A percentile compares a stretch with the other conserved stretches of the same genome.
Evolutionary conservation across 345 rosid species (phyloP).

Genomic region (Eucalyptus victrix): DNA sequence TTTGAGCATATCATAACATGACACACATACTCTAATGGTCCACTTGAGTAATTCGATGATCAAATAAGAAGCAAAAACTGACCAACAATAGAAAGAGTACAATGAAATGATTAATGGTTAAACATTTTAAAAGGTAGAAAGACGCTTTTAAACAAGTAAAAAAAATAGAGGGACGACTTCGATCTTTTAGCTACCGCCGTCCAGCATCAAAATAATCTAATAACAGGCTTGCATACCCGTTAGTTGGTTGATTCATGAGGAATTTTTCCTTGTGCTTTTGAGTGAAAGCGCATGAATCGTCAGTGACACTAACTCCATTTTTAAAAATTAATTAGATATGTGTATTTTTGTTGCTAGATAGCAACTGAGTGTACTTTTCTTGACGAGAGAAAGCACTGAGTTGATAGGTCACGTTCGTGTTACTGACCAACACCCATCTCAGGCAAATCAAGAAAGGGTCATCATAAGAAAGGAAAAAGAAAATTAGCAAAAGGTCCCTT

Average conservation of each 20-base stretch:
- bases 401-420: neutral
- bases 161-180: neutral
- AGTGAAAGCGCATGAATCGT: neutral
- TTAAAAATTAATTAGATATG: neutral
- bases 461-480: neutral
- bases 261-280: too few species aligned
- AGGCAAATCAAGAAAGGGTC: neutral
- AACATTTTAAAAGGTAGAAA: neutral
- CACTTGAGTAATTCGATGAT: neutral
- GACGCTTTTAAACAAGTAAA: neutral
- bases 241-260: too few species aligned
- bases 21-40: neutral
- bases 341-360: neutral
- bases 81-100: neutral
- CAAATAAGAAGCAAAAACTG: neutral
- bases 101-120: neutral
- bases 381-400: neutral
- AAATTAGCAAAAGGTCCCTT: neutral
- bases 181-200: neutral
- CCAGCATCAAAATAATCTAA: too few species aligned
- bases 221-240: too few species aligned
- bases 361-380: neutral
- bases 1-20: neutral
- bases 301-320: neutral
- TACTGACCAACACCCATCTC: neutral